A percentile compares a stretch with the other conserved stretches of the same genome.
Evolutionary conservation across 2,329 filamentous ascomycete genomes (phyloP).

Genomic region (Diaporthe vexans): DNA sequence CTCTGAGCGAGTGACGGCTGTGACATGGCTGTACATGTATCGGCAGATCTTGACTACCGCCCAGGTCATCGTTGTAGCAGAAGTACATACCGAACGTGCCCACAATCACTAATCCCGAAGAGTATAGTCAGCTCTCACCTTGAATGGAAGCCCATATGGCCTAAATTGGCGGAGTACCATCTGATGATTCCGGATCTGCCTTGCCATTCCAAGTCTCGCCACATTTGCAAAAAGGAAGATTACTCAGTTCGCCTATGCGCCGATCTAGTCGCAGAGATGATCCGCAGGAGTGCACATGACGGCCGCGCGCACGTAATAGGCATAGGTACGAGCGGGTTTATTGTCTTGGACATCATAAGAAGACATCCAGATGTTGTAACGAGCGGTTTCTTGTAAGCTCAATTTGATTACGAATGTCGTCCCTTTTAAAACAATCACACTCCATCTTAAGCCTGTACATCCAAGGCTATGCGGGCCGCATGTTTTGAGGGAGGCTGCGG

Average conservation of each 20-base stretch:
- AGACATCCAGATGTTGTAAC: constrained; percentile 53
- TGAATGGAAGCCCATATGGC: constrained; percentile 58
- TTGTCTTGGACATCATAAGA: constrained; percentile 51
- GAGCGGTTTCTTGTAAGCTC: constrained; percentile 48
- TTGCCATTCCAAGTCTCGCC: constrained; percentile 54
- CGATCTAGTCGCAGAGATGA: constrained; percentile 52
- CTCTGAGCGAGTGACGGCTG: neutral
- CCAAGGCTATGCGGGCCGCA: too few relatives aligned
- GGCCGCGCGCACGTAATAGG: constrained; percentile 56
- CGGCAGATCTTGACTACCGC: neutral
- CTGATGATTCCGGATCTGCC: constrained; percentile 56
- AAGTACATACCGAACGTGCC: neutral
- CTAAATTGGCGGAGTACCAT: constrained; percentile 54
- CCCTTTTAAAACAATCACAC: too few relatives aligned
- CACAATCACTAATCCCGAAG: neutral
- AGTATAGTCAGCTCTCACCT: constrained; percentile 54
- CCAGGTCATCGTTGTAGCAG: neutral
- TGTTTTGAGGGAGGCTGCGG: too few relatives aligned
- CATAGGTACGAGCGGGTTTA: constrained; percentile 57
- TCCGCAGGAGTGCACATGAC: constrained; percentile 53
- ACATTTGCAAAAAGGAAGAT: constrained; percentile 46
- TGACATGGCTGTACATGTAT: neutral
- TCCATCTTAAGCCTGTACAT: too few relatives aligned
- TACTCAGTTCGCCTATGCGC: constrained; percentile 50
- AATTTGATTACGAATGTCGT: too few relatives aligned